These are phyloP conservation scores for Naganishia vishniacii DNA, from an alignment of 768 basidiomycete species.

Conservation along the genomic window DNA sequence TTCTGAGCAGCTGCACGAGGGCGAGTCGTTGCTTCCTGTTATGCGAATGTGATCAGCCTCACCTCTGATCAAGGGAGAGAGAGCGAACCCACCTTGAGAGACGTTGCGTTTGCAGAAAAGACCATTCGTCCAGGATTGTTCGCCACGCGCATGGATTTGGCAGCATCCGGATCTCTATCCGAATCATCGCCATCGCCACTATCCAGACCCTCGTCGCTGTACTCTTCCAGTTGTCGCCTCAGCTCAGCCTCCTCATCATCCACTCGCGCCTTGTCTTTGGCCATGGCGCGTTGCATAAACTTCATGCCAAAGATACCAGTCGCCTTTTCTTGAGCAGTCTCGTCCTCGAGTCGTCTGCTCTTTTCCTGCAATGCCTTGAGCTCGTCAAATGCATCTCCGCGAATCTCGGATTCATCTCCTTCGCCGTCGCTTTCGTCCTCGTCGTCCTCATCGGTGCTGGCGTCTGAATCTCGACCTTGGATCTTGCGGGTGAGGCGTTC, in stretches of 20 bases:
- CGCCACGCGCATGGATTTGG: slow-evolving; percentile 28
- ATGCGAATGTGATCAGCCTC: background rate
- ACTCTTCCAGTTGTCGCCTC: slow-evolving; percentile 60
- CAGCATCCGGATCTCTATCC: slow-evolving; percentile 30
- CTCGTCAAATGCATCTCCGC: slow-evolving; percentile 70
- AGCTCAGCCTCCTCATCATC: slow-evolving; percentile 68
- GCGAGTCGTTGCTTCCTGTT: background rate
- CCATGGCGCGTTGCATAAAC: slow-evolving; percentile 92
- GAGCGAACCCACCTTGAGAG: background rate
- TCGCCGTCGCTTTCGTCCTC: slow-evolving; percentile 53
- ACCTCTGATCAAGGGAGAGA: background rate
- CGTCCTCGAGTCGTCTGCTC: slow-evolving; percentile 45
- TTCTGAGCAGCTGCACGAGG: background rate
- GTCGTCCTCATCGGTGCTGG: slow-evolving; percentile 50
- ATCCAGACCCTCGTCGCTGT: slow-evolving; percentile 40
- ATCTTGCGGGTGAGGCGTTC: slow-evolving; percentile 75
- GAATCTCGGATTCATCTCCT: slow-evolving; percentile 53
- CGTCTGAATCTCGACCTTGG: slow-evolving; percentile 54
- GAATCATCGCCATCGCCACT: slow-evolving; percentile 46
- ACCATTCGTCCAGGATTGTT: slow-evolving; percentile 56
- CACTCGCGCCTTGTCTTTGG: slow-evolving; percentile 58
- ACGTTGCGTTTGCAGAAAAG: slow-evolving; percentile 54
- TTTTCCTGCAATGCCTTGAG: slow-evolving; percentile 56
- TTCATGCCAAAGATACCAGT: slow-evolving; percentile 90
- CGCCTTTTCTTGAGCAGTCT: slow-evolving; percentile 46